Conservation (phyloP, 2,329 filamentous ascomycete species). For the Colletotrichum karsti region DNA sequence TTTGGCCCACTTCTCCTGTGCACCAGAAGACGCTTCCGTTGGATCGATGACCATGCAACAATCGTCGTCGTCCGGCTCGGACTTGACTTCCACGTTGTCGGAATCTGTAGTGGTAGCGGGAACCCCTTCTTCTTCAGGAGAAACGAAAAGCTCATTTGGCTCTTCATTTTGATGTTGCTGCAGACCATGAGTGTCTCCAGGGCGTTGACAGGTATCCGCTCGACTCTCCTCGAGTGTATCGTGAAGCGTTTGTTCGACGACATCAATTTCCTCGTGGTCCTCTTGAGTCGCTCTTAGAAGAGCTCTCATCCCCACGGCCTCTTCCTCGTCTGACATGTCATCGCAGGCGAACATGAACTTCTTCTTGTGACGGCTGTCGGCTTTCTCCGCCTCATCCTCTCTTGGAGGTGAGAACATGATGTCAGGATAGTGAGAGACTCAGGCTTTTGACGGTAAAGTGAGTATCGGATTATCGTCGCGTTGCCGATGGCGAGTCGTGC, state of each 20-base stretch:
- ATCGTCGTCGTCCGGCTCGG: neutral
- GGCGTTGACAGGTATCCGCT: neutral
- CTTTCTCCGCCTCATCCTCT: neutral
- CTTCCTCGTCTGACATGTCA: neutral
- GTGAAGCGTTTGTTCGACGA: neutral
- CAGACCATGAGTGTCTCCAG: neutral
- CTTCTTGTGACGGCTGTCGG: too few species aligned
- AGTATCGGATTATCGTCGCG: too few species aligned
- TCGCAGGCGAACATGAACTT: neutral
- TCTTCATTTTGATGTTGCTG: neutral
- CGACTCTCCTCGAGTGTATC: neutral
- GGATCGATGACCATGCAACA: neutral
- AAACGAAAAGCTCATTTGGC: neutral
- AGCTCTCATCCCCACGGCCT: neutral
- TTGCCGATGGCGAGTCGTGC: too few species aligned
- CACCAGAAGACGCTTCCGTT: neutral
- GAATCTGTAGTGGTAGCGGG: rapidly evolving
- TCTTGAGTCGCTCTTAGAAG: neutral
- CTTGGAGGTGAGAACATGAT: neutral
- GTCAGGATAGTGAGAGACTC: too few species aligned
- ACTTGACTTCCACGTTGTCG: neutral
- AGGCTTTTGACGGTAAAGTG: neutral
- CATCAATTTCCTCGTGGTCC: neutral
- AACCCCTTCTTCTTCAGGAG: neutral
- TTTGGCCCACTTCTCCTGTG: neutral